Evolutionary conservation across 106 monocot genomes (phyloP), one percentile per base, ranked within the genome.

Genomic region (Dioscorea alata): DNA sequence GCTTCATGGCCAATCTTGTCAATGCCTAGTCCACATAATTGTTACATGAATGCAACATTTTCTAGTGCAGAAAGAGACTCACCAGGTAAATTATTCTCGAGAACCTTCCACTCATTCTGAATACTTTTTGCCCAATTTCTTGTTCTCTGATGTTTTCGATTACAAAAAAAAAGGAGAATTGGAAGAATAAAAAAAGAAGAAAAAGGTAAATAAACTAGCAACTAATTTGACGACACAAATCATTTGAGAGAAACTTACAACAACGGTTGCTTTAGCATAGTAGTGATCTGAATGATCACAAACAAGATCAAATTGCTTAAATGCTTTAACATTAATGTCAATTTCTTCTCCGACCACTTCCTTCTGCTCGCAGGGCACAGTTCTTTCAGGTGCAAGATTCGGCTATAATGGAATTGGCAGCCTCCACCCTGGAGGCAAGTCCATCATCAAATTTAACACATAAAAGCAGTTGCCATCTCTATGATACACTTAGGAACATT

Each of bases 371-470:
- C 13, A 28, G 9, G 53, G 16, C 49, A 17, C 6, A 20, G 31
- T 33, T 12, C 49, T 70, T 21, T 86, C 66, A n/a, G 33, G 67
- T 14, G 62, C 63, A 35, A 63, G 58, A n/a, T 33, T 79, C 35
- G 61, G 12, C 74, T 61, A 68, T 83, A 81, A 83, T 51, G 83
- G 85, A 33, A 89, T 75, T 70, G 78, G 59, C 50, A 76, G 83
- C 80, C 89, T 89, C 58, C 86, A 85, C 13, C 83, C 92, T 10
- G 92, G 80, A 69, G 89, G 86, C 33, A 93, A 68, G 68, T 83
- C 79, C 75, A 93, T 76, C 71, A 57, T 93, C 85, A 71, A 89
- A 93, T 28, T 28, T 28, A 28, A 28, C 28, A 28, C 28, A 28
- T 28, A 28, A 28, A 61, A 89, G 73, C 50, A 78, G 75, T 54